phyloP scores from a whole-genome alignment of 2,329 filamentous ascomycete genomes.

The Moelleriella libera region DNA sequence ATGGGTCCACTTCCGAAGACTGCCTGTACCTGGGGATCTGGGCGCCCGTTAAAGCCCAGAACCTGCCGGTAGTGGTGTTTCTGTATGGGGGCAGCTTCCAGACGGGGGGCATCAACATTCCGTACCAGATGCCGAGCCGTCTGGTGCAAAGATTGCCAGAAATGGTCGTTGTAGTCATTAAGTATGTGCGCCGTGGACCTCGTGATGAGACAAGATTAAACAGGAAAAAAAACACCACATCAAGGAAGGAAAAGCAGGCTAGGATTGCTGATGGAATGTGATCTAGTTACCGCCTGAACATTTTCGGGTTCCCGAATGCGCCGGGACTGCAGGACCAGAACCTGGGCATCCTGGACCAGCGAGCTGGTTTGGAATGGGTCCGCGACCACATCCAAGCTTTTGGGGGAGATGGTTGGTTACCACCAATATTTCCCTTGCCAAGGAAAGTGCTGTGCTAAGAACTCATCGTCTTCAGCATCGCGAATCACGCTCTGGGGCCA shows the following conservation, averaged over 20 bases:
- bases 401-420: conserved; percentile 4
- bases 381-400: conserved; percentile 7
- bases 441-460: background rate
- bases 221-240: too few relatives aligned
- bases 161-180: background rate
- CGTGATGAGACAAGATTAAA: too few relatives aligned
- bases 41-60: background rate
- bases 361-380: conserved; percentile 7
- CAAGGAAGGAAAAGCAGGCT: background rate
- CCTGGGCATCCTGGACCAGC: conserved; percentile 7
- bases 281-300: background rate
- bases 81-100: background rate
- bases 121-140: background rate
- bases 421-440: background rate
- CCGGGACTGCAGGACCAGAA: conserved; percentile 6
- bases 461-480: background rate
- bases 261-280: background rate
- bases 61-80: background rate
- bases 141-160: background rate
- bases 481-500: background rate
- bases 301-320: conserved; percentile 7
- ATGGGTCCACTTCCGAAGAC: background rate
- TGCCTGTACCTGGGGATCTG: background rate
- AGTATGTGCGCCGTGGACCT: background rate
- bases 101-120: background rate